These are phyloP conservation scores for Dothideomycetes sp. DNA, from an alignment of 2,329 filamentous ascomycete species.

Conservation along the genomic window DNA sequence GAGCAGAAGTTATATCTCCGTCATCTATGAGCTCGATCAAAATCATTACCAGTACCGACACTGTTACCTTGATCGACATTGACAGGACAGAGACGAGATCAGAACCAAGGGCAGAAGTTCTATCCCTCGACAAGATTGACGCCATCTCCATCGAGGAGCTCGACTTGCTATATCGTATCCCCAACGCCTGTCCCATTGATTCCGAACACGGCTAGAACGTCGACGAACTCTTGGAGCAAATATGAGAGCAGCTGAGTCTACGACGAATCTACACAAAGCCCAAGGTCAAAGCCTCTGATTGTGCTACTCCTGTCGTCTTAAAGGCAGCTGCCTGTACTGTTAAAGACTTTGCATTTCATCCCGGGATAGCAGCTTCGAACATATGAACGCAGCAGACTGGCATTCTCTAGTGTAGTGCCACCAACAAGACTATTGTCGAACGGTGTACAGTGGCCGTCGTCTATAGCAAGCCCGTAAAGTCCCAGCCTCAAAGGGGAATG, in stretches of 20 bases:
- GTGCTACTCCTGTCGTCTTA: conserved; percentile 81
- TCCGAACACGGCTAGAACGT: conserved; percentile 94
- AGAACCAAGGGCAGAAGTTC: too few species aligned
- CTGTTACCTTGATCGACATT: too few species aligned
- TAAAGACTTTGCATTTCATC: conserved; percentile 81
- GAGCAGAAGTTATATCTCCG: too few species aligned
- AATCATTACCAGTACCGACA: too few species aligned
- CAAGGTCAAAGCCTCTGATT: conserved; percentile 90
- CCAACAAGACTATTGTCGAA: conserved; percentile 91
- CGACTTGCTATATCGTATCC: conserved; percentile 90
- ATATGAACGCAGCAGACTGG: conserved; percentile 35
- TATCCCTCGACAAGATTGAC: conserved; percentile 98
- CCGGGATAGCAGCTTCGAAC: not conserved
- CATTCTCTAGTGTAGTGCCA: conserved; percentile 71
- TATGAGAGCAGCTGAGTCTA: conserved; percentile 96
- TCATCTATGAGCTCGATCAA: too few species aligned
- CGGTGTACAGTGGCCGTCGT: conserved; percentile 94
- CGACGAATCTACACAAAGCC: conserved; percentile 96
- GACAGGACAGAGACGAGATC: too few species aligned
- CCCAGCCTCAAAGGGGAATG: conserved; percentile 95
- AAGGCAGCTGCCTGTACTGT: conserved; percentile 75
- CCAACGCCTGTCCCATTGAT: conserved; percentile 93
- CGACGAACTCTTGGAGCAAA: conserved; percentile 90
- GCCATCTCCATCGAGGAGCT: conserved; percentile 96
- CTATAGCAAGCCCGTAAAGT: conserved; percentile 96